phyloP scores from a whole-genome alignment of 2,329 filamentous ascomycete genomes.

The Tolypocladium amazonense region DNA sequence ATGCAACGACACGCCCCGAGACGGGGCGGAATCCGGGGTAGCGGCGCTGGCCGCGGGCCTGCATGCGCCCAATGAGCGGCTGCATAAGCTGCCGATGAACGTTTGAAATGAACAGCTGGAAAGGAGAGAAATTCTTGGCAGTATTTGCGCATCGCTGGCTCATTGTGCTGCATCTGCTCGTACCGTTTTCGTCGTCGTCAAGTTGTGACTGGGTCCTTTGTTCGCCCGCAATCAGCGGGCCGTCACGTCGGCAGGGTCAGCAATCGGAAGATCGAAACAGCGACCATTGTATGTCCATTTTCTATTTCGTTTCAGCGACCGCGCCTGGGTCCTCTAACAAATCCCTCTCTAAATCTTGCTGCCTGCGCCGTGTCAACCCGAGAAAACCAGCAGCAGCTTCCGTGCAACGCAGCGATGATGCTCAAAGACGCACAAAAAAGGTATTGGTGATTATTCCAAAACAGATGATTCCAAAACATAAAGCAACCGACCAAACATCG shows the following conservation, averaged over 20 bases:
- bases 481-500: background rate
- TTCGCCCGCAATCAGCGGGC: background rate
- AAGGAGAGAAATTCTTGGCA: background rate
- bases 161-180: background rate
- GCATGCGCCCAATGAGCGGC: background rate
- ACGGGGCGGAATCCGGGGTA: background rate
- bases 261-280: background rate
- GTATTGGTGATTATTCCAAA: background rate
- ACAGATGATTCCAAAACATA: background rate
- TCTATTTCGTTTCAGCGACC: background rate
- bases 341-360: conserved; percentile 16
- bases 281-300: background rate
- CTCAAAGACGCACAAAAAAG: background rate
- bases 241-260: background rate
- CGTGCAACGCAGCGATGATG: background rate
- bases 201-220: background rate
- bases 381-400: background rate
- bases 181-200: background rate
- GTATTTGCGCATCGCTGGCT: background rate
- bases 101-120: background rate
- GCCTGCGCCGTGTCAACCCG: conserved; percentile 14
- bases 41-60: background rate
- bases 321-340: background rate
- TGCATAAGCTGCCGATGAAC: background rate
- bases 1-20: background rate